Percentiles rank a stretch among this genome's conserved stretches.
Conservation (phyloP, 2,329 filamentous ascomycete species). For the Phyllosticta citribraziliensis region DNA sequence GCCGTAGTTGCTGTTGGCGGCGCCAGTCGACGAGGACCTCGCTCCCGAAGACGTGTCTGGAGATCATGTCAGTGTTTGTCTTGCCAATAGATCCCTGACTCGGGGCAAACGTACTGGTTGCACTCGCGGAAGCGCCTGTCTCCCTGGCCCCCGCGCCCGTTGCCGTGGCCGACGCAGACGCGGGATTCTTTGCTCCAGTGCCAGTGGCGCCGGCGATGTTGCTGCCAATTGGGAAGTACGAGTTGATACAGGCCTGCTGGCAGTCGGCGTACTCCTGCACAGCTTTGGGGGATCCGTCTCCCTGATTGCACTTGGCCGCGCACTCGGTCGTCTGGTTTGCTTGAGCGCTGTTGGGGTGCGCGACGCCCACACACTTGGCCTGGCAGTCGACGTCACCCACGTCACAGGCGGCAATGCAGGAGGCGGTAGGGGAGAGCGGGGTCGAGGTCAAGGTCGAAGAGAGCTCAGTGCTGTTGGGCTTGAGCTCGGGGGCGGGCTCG, state of each 20-base stretch:
- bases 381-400: constrained; percentile 40
- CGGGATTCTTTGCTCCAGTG: constrained; percentile 15
- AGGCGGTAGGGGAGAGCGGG: constrained; percentile 20
- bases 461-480: constrained; percentile 25
- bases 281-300: constrained; percentile 37
- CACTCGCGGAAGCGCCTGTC: constrained; percentile 3
- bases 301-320: constrained; percentile 44
- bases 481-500: constrained; percentile 25
- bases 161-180: constrained; percentile 15
- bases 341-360: constrained; percentile 42
- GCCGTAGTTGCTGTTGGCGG: background rate
- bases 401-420: constrained; percentile 30
- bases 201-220: constrained; percentile 7
- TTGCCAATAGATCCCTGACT: background rate
- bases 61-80: background rate
- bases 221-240: constrained; percentile 36
- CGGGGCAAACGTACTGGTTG: background rate
- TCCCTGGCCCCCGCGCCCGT: constrained; percentile 17
- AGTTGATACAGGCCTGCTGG: constrained; percentile 40
- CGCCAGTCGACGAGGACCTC: background rate
- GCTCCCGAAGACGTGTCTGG: background rate
- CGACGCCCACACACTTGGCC: constrained; percentile 41
- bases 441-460: constrained; percentile 25
- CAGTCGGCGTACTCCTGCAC: constrained; percentile 39
- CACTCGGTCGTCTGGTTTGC: constrained; percentile 43